A percentile compares a stretch with the other conserved stretches of the same genome.
These are phyloP conservation scores for Phellinidium pouzarii DNA, from an alignment of 1,284 basidiomycete genomes.

Conservation along the genomic window DNA sequence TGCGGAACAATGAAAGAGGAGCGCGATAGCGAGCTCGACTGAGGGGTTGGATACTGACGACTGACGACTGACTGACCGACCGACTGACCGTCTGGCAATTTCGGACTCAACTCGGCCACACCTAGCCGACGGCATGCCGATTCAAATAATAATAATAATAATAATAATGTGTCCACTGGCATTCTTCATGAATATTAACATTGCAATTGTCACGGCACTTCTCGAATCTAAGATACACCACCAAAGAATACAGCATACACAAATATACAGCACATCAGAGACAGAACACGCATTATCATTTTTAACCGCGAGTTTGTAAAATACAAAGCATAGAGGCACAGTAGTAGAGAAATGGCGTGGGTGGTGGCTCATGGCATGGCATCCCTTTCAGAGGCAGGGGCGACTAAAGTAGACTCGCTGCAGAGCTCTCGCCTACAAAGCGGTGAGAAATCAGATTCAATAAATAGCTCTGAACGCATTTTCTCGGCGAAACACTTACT, in stretches of 20 bases:
- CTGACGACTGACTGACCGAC: too few species aligned
- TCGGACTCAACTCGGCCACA: not conserved
- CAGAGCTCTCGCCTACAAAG: not conserved
- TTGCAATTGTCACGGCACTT: too few species aligned
- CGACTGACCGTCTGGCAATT: not conserved
- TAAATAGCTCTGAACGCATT: not conserved
- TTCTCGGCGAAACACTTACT: not conserved
- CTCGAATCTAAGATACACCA: not conserved
- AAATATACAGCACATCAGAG: too few species aligned
- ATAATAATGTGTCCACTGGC: not conserved
- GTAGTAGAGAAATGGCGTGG: too few species aligned
- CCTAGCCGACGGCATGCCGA: not conserved
- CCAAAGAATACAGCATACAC: not conserved
- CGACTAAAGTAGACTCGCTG: not conserved
- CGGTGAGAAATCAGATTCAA: not conserved
- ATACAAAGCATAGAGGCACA: too few species aligned
- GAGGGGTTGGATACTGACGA: not conserved
- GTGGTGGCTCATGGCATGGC: too few species aligned
- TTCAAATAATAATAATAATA: not conserved
- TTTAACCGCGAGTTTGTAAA: too few species aligned
- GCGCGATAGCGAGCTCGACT: slow-evolving; percentile 9
- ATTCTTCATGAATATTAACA: too few species aligned
- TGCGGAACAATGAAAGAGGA: slow-evolving; percentile 11
- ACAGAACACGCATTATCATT: too few species aligned
- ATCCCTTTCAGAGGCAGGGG: too few species aligned